Conservation (phyloP, 805 yeast species). For the Pichia kluyveri region DNA sequence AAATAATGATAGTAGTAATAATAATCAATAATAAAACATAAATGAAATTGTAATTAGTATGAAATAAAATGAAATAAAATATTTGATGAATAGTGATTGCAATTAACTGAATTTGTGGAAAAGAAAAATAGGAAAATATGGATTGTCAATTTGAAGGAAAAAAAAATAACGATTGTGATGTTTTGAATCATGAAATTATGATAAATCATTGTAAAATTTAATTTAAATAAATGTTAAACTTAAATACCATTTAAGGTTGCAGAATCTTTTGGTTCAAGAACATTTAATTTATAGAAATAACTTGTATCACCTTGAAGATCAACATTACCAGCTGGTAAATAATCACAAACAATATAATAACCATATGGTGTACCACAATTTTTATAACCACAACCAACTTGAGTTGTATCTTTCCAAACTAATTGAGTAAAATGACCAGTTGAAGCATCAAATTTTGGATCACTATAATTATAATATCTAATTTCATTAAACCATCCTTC, state of each 20-base stretch:
- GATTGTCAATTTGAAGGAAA: no score
- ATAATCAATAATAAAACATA: no score
- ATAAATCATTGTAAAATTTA: no score
- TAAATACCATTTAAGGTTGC: slow-evolving; percentile 7
- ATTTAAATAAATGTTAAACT: neutral
- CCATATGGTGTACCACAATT: slow-evolving; percentile 38
- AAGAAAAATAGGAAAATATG: no score
- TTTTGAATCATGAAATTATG: no score
- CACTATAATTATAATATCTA: slow-evolving; percentile 38
- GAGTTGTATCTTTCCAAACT: slow-evolving; percentile 57
- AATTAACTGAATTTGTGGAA: no score
- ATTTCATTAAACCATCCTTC: slow-evolving; percentile 74
- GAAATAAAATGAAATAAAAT: no score
- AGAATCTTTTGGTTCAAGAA: slow-evolving; percentile 12
- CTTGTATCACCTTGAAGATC: slow-evolving; percentile 32
- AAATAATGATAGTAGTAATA: no score
- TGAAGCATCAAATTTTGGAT: slow-evolving; percentile 35
- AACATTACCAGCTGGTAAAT: slow-evolving; percentile 65
- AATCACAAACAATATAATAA: slow-evolving; percentile 65
- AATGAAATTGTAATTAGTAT: no score
- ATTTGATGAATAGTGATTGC: no score
- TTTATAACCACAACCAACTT: slow-evolving; percentile 66
- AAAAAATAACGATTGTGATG: no score
- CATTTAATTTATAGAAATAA: slow-evolving; percentile 17
- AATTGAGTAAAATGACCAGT: slow-evolving; percentile 82